A percentile compares a stretch with the other conserved stretches of the same genome.
phyloP scores from a whole-genome alignment of 2,329 filamentous ascomycete genomes.

The Cladosporium cucumerinum region DNA sequence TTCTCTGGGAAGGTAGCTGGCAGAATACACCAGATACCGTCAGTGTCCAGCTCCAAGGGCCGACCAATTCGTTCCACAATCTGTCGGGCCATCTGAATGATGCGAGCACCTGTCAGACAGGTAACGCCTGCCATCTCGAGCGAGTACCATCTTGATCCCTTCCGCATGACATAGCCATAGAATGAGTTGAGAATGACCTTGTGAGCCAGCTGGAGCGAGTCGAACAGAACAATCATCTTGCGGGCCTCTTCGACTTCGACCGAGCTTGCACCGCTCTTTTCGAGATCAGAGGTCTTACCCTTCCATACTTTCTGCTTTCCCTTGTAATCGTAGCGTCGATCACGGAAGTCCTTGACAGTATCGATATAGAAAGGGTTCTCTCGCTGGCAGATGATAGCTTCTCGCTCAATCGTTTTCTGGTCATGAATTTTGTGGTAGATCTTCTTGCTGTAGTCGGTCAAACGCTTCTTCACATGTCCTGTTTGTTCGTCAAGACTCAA shows the following conservation, averaged over 20 bases:
- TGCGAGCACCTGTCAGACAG: slow-evolving; percentile 90
- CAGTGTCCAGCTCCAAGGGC: slow-evolving; percentile 90
- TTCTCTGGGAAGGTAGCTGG: slow-evolving; percentile 96
- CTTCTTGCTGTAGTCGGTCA: slow-evolving; percentile 94
- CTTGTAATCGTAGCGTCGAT: slow-evolving; percentile 97
- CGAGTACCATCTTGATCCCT: slow-evolving; percentile 97
- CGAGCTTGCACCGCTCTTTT: slow-evolving; percentile 71
- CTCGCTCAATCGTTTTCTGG: slow-evolving; percentile 82
- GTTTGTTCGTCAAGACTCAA: slow-evolving; percentile 80
- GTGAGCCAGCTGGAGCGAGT: slow-evolving; percentile 93
- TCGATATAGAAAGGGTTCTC: slow-evolving; percentile 99
- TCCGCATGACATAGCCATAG: slow-evolving; percentile 99
- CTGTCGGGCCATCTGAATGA: slow-evolving; percentile 93
- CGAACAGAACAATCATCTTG: slow-evolving; percentile 97
- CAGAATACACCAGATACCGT: slow-evolving; percentile 99
- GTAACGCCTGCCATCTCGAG: slow-evolving; percentile 99
- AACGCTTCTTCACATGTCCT: slow-evolving; percentile 72
- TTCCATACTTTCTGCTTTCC: slow-evolving; percentile 99
- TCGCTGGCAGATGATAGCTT: slow-evolving; percentile 96
- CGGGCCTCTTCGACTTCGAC: slow-evolving; percentile 87
- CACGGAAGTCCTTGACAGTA: slow-evolving; percentile 92
- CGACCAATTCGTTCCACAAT: slow-evolving; percentile 90
- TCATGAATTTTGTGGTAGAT: slow-evolving; percentile 99
- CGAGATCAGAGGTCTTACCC: slow-evolving; percentile 84
- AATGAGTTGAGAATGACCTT: slow-evolving; percentile 99